Conservation (phyloP, 495 filamentous ascomycete species). For the Tuber magnatum region DNA sequence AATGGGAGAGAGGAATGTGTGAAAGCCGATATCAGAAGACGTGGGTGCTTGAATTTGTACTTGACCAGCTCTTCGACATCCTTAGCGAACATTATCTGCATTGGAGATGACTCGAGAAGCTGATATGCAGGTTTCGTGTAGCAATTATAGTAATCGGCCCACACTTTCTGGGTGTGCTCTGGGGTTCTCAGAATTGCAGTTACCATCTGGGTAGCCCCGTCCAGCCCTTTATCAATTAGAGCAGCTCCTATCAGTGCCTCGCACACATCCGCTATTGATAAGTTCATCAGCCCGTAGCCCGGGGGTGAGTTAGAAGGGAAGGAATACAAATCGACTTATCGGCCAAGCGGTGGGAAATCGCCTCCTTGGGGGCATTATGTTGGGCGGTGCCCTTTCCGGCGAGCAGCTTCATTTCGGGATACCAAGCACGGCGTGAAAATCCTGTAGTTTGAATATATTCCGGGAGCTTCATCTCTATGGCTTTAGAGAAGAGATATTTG, state of each 20-base stretch:
- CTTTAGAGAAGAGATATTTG: slow-evolving; percentile 73
- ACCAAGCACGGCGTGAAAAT: slow-evolving; percentile 56
- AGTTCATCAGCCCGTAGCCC: background rate
- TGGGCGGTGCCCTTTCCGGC: slow-evolving; percentile 53
- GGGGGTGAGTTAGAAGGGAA: background rate
- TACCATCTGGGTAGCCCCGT: slow-evolving; percentile 77
- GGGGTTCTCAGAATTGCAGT: slow-evolving; percentile 61
- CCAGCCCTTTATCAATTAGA: slow-evolving; percentile 60
- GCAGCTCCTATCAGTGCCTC: slow-evolving; percentile 92
- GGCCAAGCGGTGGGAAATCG: slow-evolving; percentile 59
- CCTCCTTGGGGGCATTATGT: slow-evolving; percentile 43
- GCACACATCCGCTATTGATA: slow-evolving; percentile 79
- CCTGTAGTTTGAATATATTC: slow-evolving; percentile 74
- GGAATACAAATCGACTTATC: slow-evolving; percentile 59
- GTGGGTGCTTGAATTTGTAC: slow-evolving; percentile 75
- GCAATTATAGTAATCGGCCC: slow-evolving; percentile 61
- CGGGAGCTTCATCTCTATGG: slow-evolving; percentile 59
- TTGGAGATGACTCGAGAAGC: slow-evolving; percentile 49
- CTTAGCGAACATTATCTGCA: slow-evolving; percentile 59
- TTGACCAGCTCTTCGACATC: slow-evolving; percentile 60
- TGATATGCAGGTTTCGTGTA: slow-evolving; percentile 74
- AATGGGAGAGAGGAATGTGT: slow-evolving; percentile 75
- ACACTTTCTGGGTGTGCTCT: slow-evolving; percentile 61
- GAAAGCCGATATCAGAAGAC: slow-evolving; percentile 75
- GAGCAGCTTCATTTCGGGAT: slow-evolving; percentile 47